Evolutionary conservation across 164 flowering plant genomes (phyloP), one percentile per base, ranked within the genome.

Genomic region (Aristolochia fimbriata): DNA sequence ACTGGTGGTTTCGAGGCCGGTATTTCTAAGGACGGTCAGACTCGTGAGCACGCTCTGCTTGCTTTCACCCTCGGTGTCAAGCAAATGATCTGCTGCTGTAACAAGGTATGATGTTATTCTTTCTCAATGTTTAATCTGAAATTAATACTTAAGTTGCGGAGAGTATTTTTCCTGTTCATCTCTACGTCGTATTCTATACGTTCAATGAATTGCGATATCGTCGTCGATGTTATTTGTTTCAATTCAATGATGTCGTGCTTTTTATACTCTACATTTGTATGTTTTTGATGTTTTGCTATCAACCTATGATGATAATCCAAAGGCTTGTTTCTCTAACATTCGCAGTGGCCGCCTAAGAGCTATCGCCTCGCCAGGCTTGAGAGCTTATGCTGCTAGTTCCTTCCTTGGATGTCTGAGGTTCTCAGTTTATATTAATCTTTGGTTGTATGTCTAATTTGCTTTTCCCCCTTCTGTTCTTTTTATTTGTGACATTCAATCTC

Each of bases 1-100:
- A 86, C 92, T 64, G 92, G 92, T 68, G 92, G 92, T 75, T 86
- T 86, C 71, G 92, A 86, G 53, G 88, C 92, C 56, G 89, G 93
- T 76, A 86, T 86, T 41, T 86, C 93, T 17, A 86, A 86, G 83
- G 93, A 86, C 70, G 93, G 93, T 12, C 93, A 86, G 81, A 86
- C 92, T 33, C 88, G 92, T 73, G 93, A 86, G 79, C 88, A 83
- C 61, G 92, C 92, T 6, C 65, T 85, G 55, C 91, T 85, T 65
- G 86, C 87, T 41, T 85, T 84, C 71, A 84, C 90, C 21, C 85
- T 83, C 59, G 92, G 92, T 62, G 88, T 85, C 48, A 85, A 75
- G 77, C 92, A 85, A 57, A 85, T 85, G 92, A 85, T 85, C 49
- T 85, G 92, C 72, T 85, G 92, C 53, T 83, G 88, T 53, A 83